phyloP scores from a whole-genome alignment of 169 alveolate species.

The Babesia ovis region DNA sequence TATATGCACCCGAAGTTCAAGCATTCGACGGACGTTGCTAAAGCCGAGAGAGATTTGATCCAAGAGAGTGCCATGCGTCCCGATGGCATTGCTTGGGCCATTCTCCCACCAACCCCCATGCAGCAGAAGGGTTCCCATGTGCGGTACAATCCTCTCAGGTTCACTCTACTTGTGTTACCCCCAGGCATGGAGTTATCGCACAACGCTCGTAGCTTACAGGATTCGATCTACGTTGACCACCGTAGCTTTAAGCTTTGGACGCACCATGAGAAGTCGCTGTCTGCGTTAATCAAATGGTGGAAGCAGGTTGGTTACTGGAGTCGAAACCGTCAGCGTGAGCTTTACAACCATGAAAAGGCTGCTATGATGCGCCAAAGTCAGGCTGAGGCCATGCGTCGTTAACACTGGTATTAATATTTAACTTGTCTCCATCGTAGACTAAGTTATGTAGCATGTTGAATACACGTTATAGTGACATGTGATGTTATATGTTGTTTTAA shows the following conservation, averaged over 20 bases:
- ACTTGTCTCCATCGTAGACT: too few species aligned
- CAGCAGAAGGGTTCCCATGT: slow-evolving; percentile 30
- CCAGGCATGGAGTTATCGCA: slow-evolving; percentile 67
- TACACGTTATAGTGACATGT: too few species aligned
- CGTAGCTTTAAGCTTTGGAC: slow-evolving; percentile 77
- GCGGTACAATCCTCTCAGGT: slow-evolving; percentile 72
- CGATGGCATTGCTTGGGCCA: slow-evolving; percentile 78
- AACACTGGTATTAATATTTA: too few species aligned
- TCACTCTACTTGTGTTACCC: slow-evolving; percentile 78
- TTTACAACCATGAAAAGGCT: slow-evolving; percentile 69
- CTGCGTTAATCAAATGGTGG: slow-evolving; percentile 78
- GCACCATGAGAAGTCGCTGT: slow-evolving; percentile 66
- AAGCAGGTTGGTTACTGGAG: slow-evolving; percentile 84
- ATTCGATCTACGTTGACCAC: slow-evolving; percentile 80
- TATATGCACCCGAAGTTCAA: slow-evolving; percentile 78
- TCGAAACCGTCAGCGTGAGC: slow-evolving; percentile 70
- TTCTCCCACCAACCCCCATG: slow-evolving; percentile 72
- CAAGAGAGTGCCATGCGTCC: slow-evolving; percentile 78
- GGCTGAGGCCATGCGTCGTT: too few species aligned
- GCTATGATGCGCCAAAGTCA: slow-evolving; percentile 42
- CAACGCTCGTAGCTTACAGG: slow-evolving; percentile 71
- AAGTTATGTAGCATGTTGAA: too few species aligned
- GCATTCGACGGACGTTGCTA: slow-evolving; percentile 59
- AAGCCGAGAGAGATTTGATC: slow-evolving; percentile 73
- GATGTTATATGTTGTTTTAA: too few species aligned